Conservation (phyloP, 768 basidiomycete species). For the Rhizopogon vulgaris region DNA sequence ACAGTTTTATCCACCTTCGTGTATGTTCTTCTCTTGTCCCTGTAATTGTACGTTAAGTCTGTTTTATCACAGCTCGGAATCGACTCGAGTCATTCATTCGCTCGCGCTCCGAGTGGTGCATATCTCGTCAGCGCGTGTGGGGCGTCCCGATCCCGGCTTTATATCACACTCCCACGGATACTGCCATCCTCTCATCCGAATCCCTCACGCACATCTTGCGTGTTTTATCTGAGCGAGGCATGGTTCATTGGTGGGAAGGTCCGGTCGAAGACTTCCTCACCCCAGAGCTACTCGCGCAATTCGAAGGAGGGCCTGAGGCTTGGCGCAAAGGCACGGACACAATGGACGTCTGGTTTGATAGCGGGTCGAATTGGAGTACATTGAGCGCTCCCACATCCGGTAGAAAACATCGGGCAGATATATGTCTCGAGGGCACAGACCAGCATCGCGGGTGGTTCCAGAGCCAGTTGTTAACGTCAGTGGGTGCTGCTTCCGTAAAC, state of each 20-base stretch:
- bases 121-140: conserved; percentile 96
- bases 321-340: conserved; percentile 89
- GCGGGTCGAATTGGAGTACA: conserved; percentile 91
- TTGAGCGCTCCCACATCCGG: conserved; percentile 39
- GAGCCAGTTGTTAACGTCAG: conserved; percentile 80
- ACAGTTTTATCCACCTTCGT: conserved; percentile 66
- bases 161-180: conserved; percentile 55
- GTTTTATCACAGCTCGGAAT: conserved; percentile 61
- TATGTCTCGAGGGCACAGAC: conserved; percentile 93
- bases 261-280: conserved; percentile 78
- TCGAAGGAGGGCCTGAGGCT: conserved; percentile 28
- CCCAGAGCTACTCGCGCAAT: conserved; percentile 45
- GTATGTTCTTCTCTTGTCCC: conserved; percentile 36
- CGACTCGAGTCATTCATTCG: conserved; percentile 84
- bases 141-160: conserved; percentile 94
- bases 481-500: conserved; percentile 34
- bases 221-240: conserved; percentile 67
- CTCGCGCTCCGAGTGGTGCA: conserved; percentile 96
- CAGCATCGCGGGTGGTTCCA: conserved; percentile 99
- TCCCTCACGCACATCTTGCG: conserved; percentile 71
- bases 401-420: conserved; percentile 56
- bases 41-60: background rate
- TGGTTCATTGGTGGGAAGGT: conserved; percentile 90
- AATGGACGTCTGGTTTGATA: conserved; percentile 99
- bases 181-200: conserved; percentile 55